phyloP scores from a whole-genome alignment of 805 yeast species.

The Candida taoyuanica region DNA sequence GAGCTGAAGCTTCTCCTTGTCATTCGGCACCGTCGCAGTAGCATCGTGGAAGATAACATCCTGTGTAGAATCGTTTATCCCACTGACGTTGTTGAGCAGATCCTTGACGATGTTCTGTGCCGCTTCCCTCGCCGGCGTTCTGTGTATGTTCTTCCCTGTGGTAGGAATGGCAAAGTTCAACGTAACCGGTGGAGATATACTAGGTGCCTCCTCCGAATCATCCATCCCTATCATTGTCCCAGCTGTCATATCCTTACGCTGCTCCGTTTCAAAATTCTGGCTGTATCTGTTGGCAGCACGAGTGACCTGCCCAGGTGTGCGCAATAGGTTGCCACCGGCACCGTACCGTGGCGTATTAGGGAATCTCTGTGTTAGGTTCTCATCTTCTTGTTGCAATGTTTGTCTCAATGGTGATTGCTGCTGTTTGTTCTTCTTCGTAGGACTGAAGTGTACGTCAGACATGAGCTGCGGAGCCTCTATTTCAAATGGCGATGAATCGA shows the following conservation, averaged over 20 bases:
- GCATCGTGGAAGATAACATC: slow-evolving; percentile 13
- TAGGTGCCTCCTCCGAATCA: slow-evolving; percentile 24
- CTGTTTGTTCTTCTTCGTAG: slow-evolving; percentile 13
- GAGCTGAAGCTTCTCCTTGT: not conserved
- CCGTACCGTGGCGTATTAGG: slow-evolving; percentile 46
- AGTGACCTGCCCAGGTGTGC: slow-evolving; percentile 24
- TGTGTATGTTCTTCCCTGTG: not conserved
- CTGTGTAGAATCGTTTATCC: slow-evolving; percentile 20
- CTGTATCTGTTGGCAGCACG: slow-evolving; percentile 18
- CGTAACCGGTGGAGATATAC: slow-evolving; percentile 25
- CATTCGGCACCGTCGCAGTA: slow-evolving; percentile 3
- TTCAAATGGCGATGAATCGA: slow-evolving; percentile 28
- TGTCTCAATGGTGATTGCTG: slow-evolving; percentile 13
- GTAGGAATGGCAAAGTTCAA: slow-evolving; percentile 19
- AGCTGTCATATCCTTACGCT: not conserved
- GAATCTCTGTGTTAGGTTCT: slow-evolving; percentile 32
- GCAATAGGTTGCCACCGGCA: slow-evolving; percentile 32
- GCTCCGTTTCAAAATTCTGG: slow-evolving; percentile 6
- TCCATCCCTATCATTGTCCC: slow-evolving; percentile 11
- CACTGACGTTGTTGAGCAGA: slow-evolving; percentile 24
- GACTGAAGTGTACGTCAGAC: slow-evolving; percentile 26
- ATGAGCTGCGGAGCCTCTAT: slow-evolving; percentile 25
- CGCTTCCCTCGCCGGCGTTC: slow-evolving; percentile 23
- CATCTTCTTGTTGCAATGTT: slow-evolving; percentile 6
- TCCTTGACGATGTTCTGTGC: slow-evolving; percentile 25